Base-by-base conservation (phyloP, 345 rosid species). In the Turnera subulata region DNA sequence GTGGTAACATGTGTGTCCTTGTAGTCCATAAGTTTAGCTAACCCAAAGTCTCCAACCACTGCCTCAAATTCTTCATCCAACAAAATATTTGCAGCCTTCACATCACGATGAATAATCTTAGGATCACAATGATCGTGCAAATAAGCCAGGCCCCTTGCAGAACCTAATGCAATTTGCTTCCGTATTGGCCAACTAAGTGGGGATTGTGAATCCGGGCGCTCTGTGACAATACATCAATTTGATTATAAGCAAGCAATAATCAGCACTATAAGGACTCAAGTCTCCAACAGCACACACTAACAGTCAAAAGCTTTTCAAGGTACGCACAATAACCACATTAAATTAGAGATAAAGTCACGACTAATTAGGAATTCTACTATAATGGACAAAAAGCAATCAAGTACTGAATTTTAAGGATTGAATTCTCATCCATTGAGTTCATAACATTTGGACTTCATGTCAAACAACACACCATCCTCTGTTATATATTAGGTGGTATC, bases 71-170 rank as follows among this genome's bases (percentile, higher is more conserved):
- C 44, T 11, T 60, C 64, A 39, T 60, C 55, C 46, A 60, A 50
- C 22, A 60, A n/a, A 1, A 60, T 39, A 39, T 60, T 60, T 20
- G 64, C 64, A 38, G 64, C 64, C 42, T 60, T 50, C 20, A 60
- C 48, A 49, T 60, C 64, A 1, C 64, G 42, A 29, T 50, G 64
- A 38, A 50, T 60, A 4, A 60, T 49, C 48, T 38, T 60, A 2
- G 64, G 56, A 50, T 60, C 26, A 18, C 64, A 60, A 11, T 60
- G 46, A 15, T 49, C 64, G 38, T 60, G 55, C 35, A 60, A 39
- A 39, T 49, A 60, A 22, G 32, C 26, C n/a, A 60, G 23, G n/a
- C 64, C 64, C 46, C 64, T 49, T 50, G 64, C 64, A 38, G 64
- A 20, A 21, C 56, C 64, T 1, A 49, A 15, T 22, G 64, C 56